phyloP scores from a whole-genome alignment of 441 rosid genomes.

The Gossypium lobatum region DNA sequence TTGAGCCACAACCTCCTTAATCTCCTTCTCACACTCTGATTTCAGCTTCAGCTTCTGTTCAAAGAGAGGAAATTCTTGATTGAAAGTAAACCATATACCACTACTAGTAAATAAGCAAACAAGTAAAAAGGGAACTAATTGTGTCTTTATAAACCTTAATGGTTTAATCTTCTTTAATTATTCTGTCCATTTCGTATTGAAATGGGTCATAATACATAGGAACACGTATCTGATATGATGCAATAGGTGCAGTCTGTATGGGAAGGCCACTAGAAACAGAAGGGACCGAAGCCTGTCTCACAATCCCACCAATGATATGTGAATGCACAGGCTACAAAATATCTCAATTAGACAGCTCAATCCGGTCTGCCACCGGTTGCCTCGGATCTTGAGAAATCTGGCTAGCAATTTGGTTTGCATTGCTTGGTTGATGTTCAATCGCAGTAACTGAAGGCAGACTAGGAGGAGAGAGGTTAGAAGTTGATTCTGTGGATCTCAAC shows the following conservation, averaged over 20 bases:
- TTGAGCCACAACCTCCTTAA: slow-evolving; percentile 48
- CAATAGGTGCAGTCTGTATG: slow-evolving; percentile 22
- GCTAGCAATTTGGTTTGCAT: slow-evolving; percentile 13
- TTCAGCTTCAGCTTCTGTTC: slow-evolving; percentile 46
- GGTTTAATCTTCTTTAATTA: slow-evolving; percentile 45
- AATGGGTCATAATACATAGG: slow-evolving; percentile 50
- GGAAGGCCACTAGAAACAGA: slow-evolving; percentile 22
- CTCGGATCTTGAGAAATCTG: slow-evolving; percentile 22
- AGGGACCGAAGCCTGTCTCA: slow-evolving; percentile 14
- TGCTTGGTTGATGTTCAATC: slow-evolving; percentile 21
- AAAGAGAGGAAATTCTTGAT: slow-evolving; percentile 16
- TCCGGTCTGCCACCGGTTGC: slow-evolving; percentile 21
- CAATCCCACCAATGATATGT: slow-evolving; percentile 7
- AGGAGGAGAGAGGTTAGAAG: slow-evolving; percentile 4
- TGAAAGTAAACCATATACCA: slow-evolving; percentile 14
- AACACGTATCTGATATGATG: slow-evolving; percentile 30
- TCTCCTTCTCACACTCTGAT: slow-evolving; percentile 55
- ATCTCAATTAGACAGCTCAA: too few relatives aligned
- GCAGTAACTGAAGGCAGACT: slow-evolving; percentile 24
- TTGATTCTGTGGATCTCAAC: slow-evolving; percentile 10
- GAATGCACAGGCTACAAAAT: slow-evolving; percentile 21
- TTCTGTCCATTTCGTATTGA: slow-evolving; percentile 67
- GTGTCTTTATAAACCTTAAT: slow-evolving; percentile 35
- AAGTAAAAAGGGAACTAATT: slow-evolving; percentile 34
- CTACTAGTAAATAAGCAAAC: slow-evolving; percentile 18